Conservation (phyloP, 2,329 filamentous ascomycete genomes). For the Fusarium oxysporum region DNA sequence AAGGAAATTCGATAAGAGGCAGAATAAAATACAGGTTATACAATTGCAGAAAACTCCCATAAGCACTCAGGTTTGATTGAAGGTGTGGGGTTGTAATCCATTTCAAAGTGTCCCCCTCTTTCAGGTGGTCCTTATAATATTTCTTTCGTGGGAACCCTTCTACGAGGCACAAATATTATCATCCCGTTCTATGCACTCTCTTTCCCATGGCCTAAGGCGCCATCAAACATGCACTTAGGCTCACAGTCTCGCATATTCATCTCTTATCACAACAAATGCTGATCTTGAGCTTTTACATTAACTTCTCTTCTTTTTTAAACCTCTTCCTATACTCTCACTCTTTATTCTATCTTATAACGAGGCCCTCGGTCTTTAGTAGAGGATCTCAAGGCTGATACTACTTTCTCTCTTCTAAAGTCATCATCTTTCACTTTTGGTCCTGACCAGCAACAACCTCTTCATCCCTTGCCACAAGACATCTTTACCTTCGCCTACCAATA, state of each 20-base stretch:
- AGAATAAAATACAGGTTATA: conserved; percentile 14
- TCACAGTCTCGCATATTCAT: not conserved
- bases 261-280: not conserved
- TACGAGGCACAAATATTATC: not conserved
- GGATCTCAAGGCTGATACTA: not conserved
- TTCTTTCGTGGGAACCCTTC: not conserved
- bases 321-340: not conserved
- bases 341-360: no score
- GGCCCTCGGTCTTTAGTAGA: not conserved
- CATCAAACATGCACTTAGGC: not conserved
- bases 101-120: not conserved
- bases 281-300: not conserved
- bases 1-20: conserved; percentile 66
- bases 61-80: not conserved
- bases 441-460: not conserved
- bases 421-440: not conserved
- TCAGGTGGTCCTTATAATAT: not conserved
- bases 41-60: not conserved
- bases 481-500: not conserved
- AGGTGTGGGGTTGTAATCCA: not conserved
- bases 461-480: not conserved
- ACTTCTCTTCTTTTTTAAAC: not conserved
- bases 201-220: conserved; percentile 1
- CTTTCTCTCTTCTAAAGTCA: not conserved
- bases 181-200: not conserved